Conservation (phyloP, 1,139 yeast species). For the Pichia cactophila region DNA sequence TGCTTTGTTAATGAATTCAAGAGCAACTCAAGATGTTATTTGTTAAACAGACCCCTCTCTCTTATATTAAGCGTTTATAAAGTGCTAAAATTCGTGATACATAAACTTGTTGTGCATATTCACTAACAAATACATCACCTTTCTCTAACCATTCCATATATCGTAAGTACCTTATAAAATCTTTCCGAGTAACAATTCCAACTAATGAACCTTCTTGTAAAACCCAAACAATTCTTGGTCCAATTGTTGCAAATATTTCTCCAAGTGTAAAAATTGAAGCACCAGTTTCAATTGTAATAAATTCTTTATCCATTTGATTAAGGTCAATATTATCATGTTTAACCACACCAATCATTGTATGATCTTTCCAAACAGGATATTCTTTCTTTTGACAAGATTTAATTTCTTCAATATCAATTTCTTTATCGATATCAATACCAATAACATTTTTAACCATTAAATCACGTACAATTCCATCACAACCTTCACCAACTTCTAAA, state of each 20-base stretch:
- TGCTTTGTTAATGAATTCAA: conserved; percentile 92
- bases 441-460: conserved; percentile 42
- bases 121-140: conserved; percentile 22
- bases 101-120: conserved; percentile 16
- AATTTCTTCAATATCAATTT: background rate
- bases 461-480: conserved; percentile 30
- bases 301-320: background rate
- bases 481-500: conserved; percentile 69
- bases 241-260: conserved; percentile 68
- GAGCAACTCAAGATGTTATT: conserved; percentile 85
- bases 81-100: conserved; percentile 14
- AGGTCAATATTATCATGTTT: background rate
- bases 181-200: conserved; percentile 64
- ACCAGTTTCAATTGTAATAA: conserved; percentile 38
- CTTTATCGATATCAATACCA: conserved; percentile 28
- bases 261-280: conserved; percentile 57
- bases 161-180: conserved; percentile 48
- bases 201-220: conserved; percentile 43
- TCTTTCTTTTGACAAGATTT: conserved; percentile 5
- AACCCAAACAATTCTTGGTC: conserved; percentile 70
- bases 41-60: conserved; percentile 39
- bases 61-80: background rate
- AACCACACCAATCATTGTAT: conserved; percentile 5
- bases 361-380: conserved; percentile 8
- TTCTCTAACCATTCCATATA: conserved; percentile 22